Conservation (phyloP, 2,329 filamentous ascomycete genomes). For the Epichloe glyceriae region DNA sequence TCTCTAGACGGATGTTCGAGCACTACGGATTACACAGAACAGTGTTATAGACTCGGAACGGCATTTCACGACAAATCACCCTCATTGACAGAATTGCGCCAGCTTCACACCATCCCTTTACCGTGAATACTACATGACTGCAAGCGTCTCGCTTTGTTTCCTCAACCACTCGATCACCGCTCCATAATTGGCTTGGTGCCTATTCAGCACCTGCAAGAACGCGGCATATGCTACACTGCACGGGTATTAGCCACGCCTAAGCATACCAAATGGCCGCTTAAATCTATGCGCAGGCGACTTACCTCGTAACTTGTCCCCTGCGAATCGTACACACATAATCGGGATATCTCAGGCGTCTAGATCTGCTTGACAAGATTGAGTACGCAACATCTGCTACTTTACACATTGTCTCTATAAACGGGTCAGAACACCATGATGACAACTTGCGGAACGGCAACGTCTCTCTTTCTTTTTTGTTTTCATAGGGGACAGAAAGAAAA, state of each 20-base stretch:
- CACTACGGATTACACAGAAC: neutral
- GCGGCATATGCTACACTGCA: constrained; percentile 54
- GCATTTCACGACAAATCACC: neutral
- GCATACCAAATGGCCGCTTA: neutral
- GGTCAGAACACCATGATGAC: neutral
- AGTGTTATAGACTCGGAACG: neutral
- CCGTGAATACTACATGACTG: neutral
- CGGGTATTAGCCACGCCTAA: too few relatives aligned
- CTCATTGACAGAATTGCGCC: neutral
- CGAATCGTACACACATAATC: constrained; percentile 47
- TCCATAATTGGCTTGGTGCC: constrained; percentile 58
- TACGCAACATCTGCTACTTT: constrained; percentile 53
- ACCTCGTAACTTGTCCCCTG: constrained; percentile 49
- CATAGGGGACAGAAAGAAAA: neutral
- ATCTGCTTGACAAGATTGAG: constrained; percentile 46
- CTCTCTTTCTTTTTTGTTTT: too few relatives aligned
- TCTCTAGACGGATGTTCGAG: neutral
- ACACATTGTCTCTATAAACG: constrained; percentile 43
- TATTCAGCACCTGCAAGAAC: constrained; percentile 53
- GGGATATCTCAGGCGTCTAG: constrained; percentile 30
- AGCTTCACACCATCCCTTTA: neutral
- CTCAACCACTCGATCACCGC: constrained; percentile 57
- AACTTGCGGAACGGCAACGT: too few relatives aligned
- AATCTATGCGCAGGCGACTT: constrained; percentile 17
- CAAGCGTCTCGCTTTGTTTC: constrained; percentile 23